Conservation (phyloP, 176 grass and related monocot genomes). For the Miscanthus lutarioriparius region DNA sequence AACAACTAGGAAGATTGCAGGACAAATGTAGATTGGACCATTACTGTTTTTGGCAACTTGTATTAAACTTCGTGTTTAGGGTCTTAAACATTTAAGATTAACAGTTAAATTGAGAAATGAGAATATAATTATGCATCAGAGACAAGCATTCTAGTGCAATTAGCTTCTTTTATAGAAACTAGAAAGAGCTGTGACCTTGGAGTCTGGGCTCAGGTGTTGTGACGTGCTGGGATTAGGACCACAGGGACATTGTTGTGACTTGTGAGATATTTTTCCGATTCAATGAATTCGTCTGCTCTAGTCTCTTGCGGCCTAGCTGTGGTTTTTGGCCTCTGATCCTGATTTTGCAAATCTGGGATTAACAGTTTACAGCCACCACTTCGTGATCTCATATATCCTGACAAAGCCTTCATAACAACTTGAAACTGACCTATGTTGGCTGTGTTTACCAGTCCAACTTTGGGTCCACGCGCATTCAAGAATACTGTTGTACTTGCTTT, state of each 20-base stretch:
- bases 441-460: slow-evolving; percentile 28
- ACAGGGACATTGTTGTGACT: background rate
- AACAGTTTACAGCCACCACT: slow-evolving; percentile 33
- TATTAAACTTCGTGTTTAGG: background rate
- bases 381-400: slow-evolving; percentile 43
- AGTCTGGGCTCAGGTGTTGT: background rate
- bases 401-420: background rate
- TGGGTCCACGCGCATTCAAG: background rate
- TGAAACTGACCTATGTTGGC: slow-evolving; percentile 40
- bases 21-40: background rate
- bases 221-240: slow-evolving; percentile 25
- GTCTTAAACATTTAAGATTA: background rate
- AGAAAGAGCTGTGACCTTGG: background rate
- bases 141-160: background rate
- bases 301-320: slow-evolving; percentile 13
- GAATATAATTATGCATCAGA: background rate
- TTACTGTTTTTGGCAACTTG: background rate
- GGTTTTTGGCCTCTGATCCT: slow-evolving; percentile 36
- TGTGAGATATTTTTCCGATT: slow-evolving; percentile 11
- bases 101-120: background rate
- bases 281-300: slow-evolving; percentile 26
- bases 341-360: slow-evolving; percentile 37
- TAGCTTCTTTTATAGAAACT: background rate
- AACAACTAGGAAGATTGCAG: background rate
- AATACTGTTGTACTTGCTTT: background rate